Base-by-base conservation (phyloP, 176 grass and related monocot species). In the Cymbopogon citratus region DNA sequence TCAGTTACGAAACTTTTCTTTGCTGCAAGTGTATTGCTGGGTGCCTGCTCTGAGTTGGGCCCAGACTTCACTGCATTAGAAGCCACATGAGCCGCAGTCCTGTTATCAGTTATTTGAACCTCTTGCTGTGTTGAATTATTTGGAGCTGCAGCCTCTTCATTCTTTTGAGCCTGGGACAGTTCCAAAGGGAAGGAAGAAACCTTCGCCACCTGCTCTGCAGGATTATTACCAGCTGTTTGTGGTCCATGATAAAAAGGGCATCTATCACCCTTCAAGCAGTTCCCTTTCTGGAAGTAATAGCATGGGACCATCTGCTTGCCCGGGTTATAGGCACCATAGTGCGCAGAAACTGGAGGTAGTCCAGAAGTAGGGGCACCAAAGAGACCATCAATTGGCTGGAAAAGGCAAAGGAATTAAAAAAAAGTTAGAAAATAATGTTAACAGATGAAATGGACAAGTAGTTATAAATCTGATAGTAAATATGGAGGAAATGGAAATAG, bases 251-350 rank as follows among this genome's bases (percentile, higher is more conserved):
- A 91, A 87, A 91, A 99, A 15, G 74, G 69, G 66, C 96, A 99
- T 78, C 87, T 93, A 66, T 99, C 93, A 49, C 96, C 96, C 89
- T 99, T 99, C 15, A 99, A 34, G 87, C 96, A 99, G 65, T 85
- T 95, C 14, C 96, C 92, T 87, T 95, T 93, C 69, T 88, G 89
- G 79, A 99, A 99, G 73, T 99, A 99, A 88, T 95, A 99, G 82
- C 96, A 99, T 49, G 96, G 89, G 56, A 89, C 90, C 85, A 69
- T 80, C 83, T 99, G 90, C 52, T 95, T 99, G 57, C 46, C 80
- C 0, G 33, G 25, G 80, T 86, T 95, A 84, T 85, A 89, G 66
- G 68, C 48, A 83, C 88, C 63, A 80, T 81, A 69, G 28, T 69
- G 89, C 23, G 77, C 77, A 76, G 87, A 69, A 73, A 71, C 63